A percentile compares a stretch with the other conserved stretches of the same genome.
These are phyloP conservation scores for Claviceps cyperi DNA, from an alignment of 2,329 filamentous ascomycete species.

Conservation along the genomic window DNA sequence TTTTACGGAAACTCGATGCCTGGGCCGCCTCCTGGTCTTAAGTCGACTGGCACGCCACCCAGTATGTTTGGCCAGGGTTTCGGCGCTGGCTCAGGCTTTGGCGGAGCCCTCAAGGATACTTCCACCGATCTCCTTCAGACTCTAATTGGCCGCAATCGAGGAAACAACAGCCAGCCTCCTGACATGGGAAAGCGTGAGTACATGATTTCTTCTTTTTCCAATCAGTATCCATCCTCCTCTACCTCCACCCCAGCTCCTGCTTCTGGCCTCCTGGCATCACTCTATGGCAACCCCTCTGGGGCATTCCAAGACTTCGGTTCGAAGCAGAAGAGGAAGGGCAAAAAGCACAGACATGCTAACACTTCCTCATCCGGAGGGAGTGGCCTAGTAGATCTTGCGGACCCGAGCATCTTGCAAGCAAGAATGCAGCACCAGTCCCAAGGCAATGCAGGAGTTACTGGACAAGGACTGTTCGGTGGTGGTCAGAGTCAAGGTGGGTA, in stretches of 20 bases:
- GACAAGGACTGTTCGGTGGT: slow-evolving; percentile 69
- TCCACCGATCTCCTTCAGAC: slow-evolving; percentile 58
- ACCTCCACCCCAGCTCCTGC: slow-evolving; percentile 76
- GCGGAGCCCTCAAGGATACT: slow-evolving; percentile 54
- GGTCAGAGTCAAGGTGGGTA: slow-evolving; percentile 92
- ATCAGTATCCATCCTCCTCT: slow-evolving; percentile 70
- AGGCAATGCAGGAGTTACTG: slow-evolving; percentile 65
- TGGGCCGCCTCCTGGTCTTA: slow-evolving; percentile 85
- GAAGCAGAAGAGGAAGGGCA: slow-evolving; percentile 99
- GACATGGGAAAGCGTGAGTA: slow-evolving; percentile 97
- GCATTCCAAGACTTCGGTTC: slow-evolving; percentile 81
- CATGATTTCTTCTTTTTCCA: slow-evolving; percentile 83
- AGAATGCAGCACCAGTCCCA: slow-evolving; percentile 83
- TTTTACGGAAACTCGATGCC: slow-evolving; percentile 79
- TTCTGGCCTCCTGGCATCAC: slow-evolving; percentile 79
- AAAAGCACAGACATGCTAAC: slow-evolving; percentile 99
- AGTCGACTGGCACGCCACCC: slow-evolving; percentile 86
- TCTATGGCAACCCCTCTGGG: slow-evolving; percentile 77
- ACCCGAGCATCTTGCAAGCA: slow-evolving; percentile 98
- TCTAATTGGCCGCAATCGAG: slow-evolving; percentile 57
- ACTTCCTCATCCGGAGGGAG: slow-evolving; percentile 99
- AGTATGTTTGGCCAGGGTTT: slow-evolving; percentile 92
- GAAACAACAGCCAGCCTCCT: slow-evolving; percentile 55
- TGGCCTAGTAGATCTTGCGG: slow-evolving; percentile 99
- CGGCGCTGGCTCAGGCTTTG: slow-evolving; percentile 51